Base-by-base conservation (phyloP, 768 basidiomycete species). In the Pulveroboletus ravenelii region DNA sequence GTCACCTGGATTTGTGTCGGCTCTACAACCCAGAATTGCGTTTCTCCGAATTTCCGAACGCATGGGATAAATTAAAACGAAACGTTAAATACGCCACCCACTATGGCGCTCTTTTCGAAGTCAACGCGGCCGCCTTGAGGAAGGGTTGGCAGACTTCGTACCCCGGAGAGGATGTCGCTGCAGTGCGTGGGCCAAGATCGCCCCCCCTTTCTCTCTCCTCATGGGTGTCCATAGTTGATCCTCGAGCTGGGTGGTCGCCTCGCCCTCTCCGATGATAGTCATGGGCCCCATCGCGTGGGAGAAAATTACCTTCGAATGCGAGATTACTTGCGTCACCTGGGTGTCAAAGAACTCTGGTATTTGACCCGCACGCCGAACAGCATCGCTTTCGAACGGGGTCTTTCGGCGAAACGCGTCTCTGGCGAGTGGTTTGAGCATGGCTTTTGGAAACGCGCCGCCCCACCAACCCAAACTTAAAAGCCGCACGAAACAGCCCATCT, bases 201-300 rank as follows among this genome's bases (percentile, higher is more conserved):
- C 54, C 20, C 49, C 41, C 41, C 35, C 31, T 48, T 55, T 42
- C 48, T n/a, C 41, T 51, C 44, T 41, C 13, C 49, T 53, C 47
- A 48, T 58, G 52, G 14, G 43, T 30, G 32, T 27, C 25, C 47
- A 27, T 63, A 97, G 95, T 61, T 87, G 20, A 88, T 97, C 50
- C 57, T 81, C n/a, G 63, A 74, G 38, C 67, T 75, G 42, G 80
- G 78, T 10, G 96, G 94, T 3, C 80, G 81, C 20, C 81, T 96
- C 55, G 79, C 85, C 17, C 76, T 99, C 25, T 98, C 95, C 6
- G 96, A 98, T 64, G 96, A 98, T 70, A 94, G 93, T 46, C 96
- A 99, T 61, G 93, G 91, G 1, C 87, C 92, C 2, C 80, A 82
- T 29, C 82, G 82, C 9, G 93, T 87, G 47, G 93, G 93, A 0